These are phyloP conservation scores for Pterocarpus santalinus DNA, from an alignment of 306 rosid genomes.

Conservation along the genomic window DNA sequence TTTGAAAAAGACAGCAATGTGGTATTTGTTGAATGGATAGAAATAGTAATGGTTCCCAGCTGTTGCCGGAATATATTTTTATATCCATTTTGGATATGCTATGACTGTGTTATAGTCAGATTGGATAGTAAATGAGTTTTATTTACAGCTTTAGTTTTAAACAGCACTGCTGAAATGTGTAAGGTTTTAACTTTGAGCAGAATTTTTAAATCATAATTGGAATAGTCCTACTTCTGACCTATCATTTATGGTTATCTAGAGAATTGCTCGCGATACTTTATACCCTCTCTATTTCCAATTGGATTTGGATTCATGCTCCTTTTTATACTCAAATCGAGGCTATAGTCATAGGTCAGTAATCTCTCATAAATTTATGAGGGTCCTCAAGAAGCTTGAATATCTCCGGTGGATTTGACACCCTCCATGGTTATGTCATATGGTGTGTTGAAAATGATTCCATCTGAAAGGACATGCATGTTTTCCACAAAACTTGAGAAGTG, in stretches of 20 bases:
- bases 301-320: slow-evolving; percentile 17
- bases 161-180: background rate
- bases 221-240: background rate
- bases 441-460: background rate
- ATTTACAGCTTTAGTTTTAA: background rate
- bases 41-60: slow-evolving; percentile 5
- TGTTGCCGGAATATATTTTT: background rate
- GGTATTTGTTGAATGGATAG: background rate
- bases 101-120: background rate
- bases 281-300: background rate
- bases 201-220: background rate
- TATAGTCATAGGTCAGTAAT: background rate
- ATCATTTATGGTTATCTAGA: background rate
- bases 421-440: background rate
- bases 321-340: background rate
- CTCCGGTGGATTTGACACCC: background rate
- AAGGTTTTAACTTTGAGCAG: background rate
- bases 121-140: background rate
- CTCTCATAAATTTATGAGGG: background rate
- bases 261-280: slow-evolving; percentile 6
- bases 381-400: background rate
- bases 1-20: background rate
- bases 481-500: background rate
- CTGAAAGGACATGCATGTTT: slow-evolving; percentile 2
- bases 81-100: too few species aligned